These are phyloP conservation scores for Lablab purpureus DNA, from an alignment of 306 rosid species.

Conservation along the genomic window DNA sequence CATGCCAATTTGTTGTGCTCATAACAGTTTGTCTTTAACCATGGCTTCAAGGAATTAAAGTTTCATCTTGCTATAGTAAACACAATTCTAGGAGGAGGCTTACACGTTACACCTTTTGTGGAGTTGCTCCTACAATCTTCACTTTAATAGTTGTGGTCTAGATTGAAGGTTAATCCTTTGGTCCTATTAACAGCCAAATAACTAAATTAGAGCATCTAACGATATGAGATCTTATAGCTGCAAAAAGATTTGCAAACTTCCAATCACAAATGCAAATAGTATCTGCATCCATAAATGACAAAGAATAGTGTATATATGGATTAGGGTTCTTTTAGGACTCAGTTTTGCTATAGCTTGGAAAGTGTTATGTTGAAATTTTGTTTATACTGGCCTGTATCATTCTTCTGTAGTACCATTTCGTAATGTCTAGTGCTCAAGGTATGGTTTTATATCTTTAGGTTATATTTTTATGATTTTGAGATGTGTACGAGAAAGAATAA, in stretches of 20 bases:
- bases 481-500: conserved; percentile 8
- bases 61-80: neutral
- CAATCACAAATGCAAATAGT: conserved; percentile 2
- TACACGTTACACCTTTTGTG: neutral
- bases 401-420: neutral
- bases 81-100: neutral
- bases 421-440: neutral
- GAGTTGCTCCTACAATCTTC: conserved; percentile 16
- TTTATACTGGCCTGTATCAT: neutral
- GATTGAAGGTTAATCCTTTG: conserved; percentile 13
- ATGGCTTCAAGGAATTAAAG: neutral
- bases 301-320: neutral
- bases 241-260: neutral
- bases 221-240: neutral
- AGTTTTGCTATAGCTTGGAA: neutral
- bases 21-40: neutral
- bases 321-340: neutral
- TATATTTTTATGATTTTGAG: neutral
- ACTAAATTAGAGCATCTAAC: neutral
- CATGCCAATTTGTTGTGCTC: neutral
- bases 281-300: neutral
- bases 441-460: neutral
- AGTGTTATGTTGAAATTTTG: neutral
- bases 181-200: neutral
- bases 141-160: neutral